Evolutionary conservation across 495 filamentous ascomycete species (phyloP).

Genomic region (Lentithecium fluviatile): DNA sequence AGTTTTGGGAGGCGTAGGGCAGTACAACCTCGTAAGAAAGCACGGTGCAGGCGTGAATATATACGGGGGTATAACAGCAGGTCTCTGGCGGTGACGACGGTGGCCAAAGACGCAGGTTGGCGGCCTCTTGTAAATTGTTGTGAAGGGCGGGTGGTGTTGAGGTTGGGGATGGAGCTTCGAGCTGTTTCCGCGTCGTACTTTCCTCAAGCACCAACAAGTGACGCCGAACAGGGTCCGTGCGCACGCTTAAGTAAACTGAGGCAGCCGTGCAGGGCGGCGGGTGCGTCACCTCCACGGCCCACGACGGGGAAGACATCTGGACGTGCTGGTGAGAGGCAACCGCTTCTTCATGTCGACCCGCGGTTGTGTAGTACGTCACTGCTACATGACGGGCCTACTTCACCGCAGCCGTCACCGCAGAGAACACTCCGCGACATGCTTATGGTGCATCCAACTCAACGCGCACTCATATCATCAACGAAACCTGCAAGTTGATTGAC

Average conservation of each 20-base stretch:
- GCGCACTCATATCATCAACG: too few relatives aligned
- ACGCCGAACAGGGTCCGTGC: background rate
- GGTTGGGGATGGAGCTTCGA: slow-evolving; percentile 14
- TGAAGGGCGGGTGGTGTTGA: slow-evolving; percentile 1
- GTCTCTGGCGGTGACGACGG: background rate
- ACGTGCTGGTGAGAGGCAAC: too few relatives aligned
- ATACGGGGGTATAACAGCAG: background rate
- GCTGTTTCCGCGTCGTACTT: slow-evolving; percentile 8
- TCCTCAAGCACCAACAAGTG: background rate
- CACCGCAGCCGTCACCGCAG: too few relatives aligned
- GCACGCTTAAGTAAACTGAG: background rate
- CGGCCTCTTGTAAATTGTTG: background rate
- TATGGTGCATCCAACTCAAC: too few relatives aligned
- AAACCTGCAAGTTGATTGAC: too few relatives aligned
- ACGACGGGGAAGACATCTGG: too few relatives aligned
- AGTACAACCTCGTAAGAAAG: slow-evolving; percentile 11
- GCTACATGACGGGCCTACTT: too few relatives aligned
- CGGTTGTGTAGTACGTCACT: too few relatives aligned
- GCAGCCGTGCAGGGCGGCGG: too few relatives aligned
- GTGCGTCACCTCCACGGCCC: too few relatives aligned
- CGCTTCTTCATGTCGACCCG: too few relatives aligned
- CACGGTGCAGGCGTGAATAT: slow-evolving; percentile 37
- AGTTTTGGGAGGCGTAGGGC: background rate
- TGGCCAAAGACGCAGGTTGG: slow-evolving; percentile 1
- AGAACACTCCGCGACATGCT: too few relatives aligned